phyloP scores from a whole-genome alignment of 495 filamentous ascomycete genomes.

The Penicillium desertorum region DNA sequence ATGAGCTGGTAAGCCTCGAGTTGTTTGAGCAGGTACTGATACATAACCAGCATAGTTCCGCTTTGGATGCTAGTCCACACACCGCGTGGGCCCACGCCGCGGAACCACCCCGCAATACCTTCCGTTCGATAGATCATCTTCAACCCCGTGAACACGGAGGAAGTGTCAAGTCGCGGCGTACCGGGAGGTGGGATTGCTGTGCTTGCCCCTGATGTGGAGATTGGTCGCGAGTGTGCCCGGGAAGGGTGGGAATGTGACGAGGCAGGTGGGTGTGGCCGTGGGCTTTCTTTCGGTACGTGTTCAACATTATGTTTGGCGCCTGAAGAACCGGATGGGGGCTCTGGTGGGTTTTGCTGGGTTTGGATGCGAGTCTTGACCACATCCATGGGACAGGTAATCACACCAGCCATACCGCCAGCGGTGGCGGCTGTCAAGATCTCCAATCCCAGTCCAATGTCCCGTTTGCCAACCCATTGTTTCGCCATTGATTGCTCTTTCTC shows the following conservation, averaged over 20 bases:
- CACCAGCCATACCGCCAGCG: slow-evolving; percentile 92
- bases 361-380: slow-evolving; percentile 98
- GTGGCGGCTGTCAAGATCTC: slow-evolving; percentile 88
- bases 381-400: slow-evolving; percentile 92
- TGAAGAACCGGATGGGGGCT: slow-evolving; percentile 19
- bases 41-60: slow-evolving; percentile 94
- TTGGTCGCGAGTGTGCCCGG: slow-evolving; percentile 53
- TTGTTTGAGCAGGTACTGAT: slow-evolving; percentile 80
- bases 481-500: slow-evolving; percentile 87
- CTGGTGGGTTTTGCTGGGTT: slow-evolving; percentile 72
- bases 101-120: slow-evolving; percentile 86
- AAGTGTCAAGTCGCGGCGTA: slow-evolving; percentile 76
- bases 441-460: slow-evolving; percentile 78
- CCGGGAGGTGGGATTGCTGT: slow-evolving; percentile 74
- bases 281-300: slow-evolving; percentile 38
- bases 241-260: slow-evolving; percentile 30
- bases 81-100: slow-evolving; percentile 86
- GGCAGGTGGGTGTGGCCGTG: slow-evolving; percentile 32
- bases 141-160: slow-evolving; percentile 81
- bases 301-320: slow-evolving; percentile 27
- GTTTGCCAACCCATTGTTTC: slow-evolving; percentile 65
- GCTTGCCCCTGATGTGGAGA: slow-evolving; percentile 82
- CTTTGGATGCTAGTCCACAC: slow-evolving; percentile 99
- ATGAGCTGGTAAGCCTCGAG: slow-evolving; percentile 55
- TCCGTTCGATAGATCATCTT: slow-evolving; percentile 85